Conservation (phyloP, 371 early-diverging fungal species). For the Rhizopus delemar region DNA sequence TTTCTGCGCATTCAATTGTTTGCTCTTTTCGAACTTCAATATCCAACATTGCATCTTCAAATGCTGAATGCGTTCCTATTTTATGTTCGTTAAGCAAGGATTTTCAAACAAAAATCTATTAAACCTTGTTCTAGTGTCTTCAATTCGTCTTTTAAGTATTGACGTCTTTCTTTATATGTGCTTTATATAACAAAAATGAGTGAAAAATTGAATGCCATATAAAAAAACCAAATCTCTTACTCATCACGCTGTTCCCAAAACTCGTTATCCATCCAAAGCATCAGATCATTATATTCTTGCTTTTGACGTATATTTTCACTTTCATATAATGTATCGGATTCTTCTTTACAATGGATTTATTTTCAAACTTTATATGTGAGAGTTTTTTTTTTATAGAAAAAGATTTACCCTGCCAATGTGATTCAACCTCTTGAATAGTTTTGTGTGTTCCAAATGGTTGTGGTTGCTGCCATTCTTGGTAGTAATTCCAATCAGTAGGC, state of each 20-base stretch:
- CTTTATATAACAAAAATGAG: neutral
- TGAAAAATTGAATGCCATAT: neutral
- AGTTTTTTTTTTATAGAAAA: constrained; percentile 2
- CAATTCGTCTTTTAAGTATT: constrained; percentile 30
- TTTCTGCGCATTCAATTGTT: constrained; percentile 28
- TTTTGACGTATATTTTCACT: constrained; percentile 27
- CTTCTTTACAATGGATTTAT: constrained; percentile 9
- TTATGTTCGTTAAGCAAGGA: neutral
- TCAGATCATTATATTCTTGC: constrained; percentile 33
- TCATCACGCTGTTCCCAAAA: constrained; percentile 38
- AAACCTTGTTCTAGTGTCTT: constrained; percentile 31
- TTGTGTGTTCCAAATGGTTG: constrained; percentile 5
- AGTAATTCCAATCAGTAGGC: neutral
- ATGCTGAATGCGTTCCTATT: constrained; percentile 34
- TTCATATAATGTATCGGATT: constrained; percentile 25
- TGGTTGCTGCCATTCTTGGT: neutral
- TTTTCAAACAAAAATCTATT: neutral
- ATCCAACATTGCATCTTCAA: constrained; percentile 26
- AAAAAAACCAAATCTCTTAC: constrained; percentile 11
- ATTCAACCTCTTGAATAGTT: neutral
- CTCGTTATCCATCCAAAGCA: constrained; percentile 34
- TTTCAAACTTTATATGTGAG: constrained; percentile 19
- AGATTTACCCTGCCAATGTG: constrained; percentile 3
- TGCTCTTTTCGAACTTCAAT: constrained; percentile 29
- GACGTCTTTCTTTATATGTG: neutral